Base-by-base conservation (phyloP, 1,139 yeast genomes). In the Zygoascus sp. region DNA sequence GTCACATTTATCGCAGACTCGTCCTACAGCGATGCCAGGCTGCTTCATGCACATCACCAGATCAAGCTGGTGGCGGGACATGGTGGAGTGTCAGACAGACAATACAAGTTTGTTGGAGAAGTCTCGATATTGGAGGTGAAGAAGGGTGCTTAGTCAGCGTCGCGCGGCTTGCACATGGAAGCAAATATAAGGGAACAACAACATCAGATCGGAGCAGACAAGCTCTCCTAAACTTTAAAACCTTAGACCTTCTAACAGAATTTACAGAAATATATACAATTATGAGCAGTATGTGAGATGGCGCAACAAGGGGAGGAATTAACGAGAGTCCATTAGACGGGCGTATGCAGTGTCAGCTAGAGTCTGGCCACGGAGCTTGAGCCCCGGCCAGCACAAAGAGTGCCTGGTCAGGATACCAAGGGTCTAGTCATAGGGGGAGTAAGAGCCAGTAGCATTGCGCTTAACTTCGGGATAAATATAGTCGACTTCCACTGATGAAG, bases 21-120 rank as follows among this genome's bases (percentile, higher is more conserved):
- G 68, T 0, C 96, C 97, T 5, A 78, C 64, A 27, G 70, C 66
- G 0, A 80, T 75, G 1, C 97, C 97, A 1, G 96, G 89, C 58
- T 81, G 95, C 60, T 84, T 86, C 76, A 86, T 72, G 63, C 97
- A 90, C 70, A 84, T 82, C 3, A 86, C 78, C 30, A 90, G 74
- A 63, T 90, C 97, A 51, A 83, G 81, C 63, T 89, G 96, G 64
- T 89, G 96, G 50, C 95, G 81, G 2, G 96, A 87, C 97, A 89
- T 89, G 45, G 16, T 48, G 40, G n/a, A 10, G 25, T 35, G 27
- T 11, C 5, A 11, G 10, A 27, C 11, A 20, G 35, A 13, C 9
- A 20, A 21, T 39, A 27, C 8, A n/a, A n/a, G n/a, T n/a, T n/a
- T 25, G 28, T 10, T 28, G 43, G 43, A 20, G 23, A 40, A 32